Evolutionary conservation across 1,284 basidiomycete genomes (phyloP).

Genomic region (Macrocystidia cucumis): DNA sequence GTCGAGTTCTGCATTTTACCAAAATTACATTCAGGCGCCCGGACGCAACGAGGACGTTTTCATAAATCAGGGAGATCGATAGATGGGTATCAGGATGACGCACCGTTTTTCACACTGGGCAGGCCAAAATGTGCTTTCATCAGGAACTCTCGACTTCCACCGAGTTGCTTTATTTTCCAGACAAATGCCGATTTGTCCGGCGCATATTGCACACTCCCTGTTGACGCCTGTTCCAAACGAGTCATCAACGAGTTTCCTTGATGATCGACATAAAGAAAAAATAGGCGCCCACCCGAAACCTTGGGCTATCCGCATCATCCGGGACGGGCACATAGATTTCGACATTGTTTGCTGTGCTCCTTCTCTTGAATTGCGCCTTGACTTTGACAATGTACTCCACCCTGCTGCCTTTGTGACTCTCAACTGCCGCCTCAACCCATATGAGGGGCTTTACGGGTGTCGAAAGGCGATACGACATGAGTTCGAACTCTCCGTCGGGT

Average conservation of each 20-base stretch:
- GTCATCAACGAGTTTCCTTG: neutral
- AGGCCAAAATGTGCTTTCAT: slow-evolving; percentile 96
- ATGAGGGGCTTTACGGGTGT: slow-evolving; percentile 97
- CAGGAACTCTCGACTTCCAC: slow-evolving; percentile 88
- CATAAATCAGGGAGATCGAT: neutral
- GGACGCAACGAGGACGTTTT: slow-evolving; percentile 4
- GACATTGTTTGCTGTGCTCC: slow-evolving; percentile 96
- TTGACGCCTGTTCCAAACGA: slow-evolving; percentile 87
- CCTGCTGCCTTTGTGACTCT: slow-evolving; percentile 88
- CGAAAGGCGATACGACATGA: slow-evolving; percentile 95
- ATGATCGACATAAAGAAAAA: slow-evolving; percentile 1
- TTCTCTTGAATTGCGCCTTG: slow-evolving; percentile 95
- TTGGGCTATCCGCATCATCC: slow-evolving; percentile 97
- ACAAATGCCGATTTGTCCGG: slow-evolving; percentile 96
- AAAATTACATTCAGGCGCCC: no score
- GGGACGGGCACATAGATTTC: slow-evolving; percentile 98
- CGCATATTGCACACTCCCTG: slow-evolving; percentile 89
- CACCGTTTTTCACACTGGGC: slow-evolving; percentile 82
- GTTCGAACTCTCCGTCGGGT: slow-evolving; percentile 97
- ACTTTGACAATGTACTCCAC: slow-evolving; percentile 99
- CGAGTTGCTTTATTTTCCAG: slow-evolving; percentile 97
- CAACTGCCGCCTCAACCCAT: slow-evolving; percentile 97
- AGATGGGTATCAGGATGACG: slow-evolving; percentile 16
- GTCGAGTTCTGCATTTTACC: slow-evolving; percentile 61
- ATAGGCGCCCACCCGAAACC: slow-evolving; percentile 70